phyloP scores from a whole-genome alignment of 2,329 filamentous ascomycete species.

The Fusarium lateritium region DNA sequence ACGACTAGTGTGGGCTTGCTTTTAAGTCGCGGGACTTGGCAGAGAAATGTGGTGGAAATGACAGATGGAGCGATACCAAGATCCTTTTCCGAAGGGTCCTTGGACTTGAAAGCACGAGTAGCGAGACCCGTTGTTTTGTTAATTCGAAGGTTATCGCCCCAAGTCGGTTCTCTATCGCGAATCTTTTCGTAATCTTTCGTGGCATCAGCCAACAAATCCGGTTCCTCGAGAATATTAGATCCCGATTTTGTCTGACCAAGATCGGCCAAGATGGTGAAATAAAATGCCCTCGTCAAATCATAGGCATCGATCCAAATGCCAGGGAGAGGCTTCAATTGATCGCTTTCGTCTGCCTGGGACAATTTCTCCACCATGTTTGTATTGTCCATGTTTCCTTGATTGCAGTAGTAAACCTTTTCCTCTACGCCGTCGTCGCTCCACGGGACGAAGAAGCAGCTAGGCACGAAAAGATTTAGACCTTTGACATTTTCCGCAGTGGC shows the following conservation, averaged over 20 bases:
- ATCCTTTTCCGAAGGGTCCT: background rate
- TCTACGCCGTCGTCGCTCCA: background rate
- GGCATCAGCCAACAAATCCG: background rate
- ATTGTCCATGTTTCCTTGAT: background rate
- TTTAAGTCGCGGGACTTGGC: background rate
- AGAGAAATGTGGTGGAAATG: background rate
- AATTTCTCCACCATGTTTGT: background rate
- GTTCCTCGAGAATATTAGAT: accelerated
- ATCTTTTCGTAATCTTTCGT: background rate
- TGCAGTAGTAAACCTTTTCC: background rate
- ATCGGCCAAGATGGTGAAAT: background rate
- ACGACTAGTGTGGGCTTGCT: background rate
- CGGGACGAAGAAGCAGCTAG: too few species aligned
- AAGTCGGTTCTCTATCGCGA: background rate
- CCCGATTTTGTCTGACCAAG: background rate
- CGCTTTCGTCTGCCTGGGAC: background rate
- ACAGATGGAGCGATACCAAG: background rate
- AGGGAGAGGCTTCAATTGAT: background rate
- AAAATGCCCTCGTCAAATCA: background rate
- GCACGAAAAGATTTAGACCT: too few species aligned
- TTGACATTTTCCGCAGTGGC: background rate
- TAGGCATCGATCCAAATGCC: background rate
- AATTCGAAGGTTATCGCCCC: background rate
- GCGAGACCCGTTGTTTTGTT: background rate
- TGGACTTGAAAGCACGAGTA: background rate